phyloP scores from a whole-genome alignment of 306 rosid species.

The Quercus ilex region DNA sequence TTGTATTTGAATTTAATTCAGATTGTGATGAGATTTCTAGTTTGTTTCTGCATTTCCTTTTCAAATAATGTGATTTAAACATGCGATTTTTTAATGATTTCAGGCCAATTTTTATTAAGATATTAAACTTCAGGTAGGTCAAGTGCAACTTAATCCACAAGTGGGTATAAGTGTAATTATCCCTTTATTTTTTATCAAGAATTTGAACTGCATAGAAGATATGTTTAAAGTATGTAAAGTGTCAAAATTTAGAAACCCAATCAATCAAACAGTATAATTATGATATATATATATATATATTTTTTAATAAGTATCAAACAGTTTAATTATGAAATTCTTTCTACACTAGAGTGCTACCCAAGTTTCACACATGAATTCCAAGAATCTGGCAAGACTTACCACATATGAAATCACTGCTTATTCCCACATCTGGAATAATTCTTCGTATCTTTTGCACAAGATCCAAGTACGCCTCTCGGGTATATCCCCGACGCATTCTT shows the following conservation, averaged over 20 bases:
- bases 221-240: neutral
- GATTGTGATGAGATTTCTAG: too few relatives aligned
- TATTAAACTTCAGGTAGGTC: too few relatives aligned
- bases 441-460: conserved; percentile 80
- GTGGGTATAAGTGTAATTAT: too few relatives aligned
- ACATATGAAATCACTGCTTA: conserved; percentile 91
- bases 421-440: conserved; percentile 82
- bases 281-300: too few relatives aligned
- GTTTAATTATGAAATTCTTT: neutral
- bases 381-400: conserved; percentile 45
- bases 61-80: too few relatives aligned
- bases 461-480: conserved; percentile 86
- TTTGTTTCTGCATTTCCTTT: too few relatives aligned
- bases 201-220: neutral
- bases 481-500: conserved; percentile 95
- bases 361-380: neutral
- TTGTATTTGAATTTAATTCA: too few relatives aligned
- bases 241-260: neutral
- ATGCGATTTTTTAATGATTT: too few relatives aligned
- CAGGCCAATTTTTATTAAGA: too few relatives aligned
- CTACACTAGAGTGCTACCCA: too few relatives aligned
- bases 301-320: neutral
- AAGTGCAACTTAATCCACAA: too few relatives aligned
- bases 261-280: neutral
- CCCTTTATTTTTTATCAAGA: neutral